Percentiles rank a stretch among this genome's conserved stretches.
Conservation (phyloP, 129 eudicot species). For the Lactuca saligna region DNA sequence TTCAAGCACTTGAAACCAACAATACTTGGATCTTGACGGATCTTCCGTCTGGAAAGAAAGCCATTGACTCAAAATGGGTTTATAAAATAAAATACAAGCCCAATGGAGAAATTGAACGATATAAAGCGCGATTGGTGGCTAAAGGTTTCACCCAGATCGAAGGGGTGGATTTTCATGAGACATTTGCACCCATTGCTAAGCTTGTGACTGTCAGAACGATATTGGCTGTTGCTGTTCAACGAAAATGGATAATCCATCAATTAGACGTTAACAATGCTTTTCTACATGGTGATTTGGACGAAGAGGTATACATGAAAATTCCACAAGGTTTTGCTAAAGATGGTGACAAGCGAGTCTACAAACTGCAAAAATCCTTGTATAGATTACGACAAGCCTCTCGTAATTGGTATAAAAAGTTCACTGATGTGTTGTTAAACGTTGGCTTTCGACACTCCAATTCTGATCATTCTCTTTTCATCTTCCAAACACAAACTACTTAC, state of each 20-base stretch:
- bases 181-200: constrained; percentile 2
- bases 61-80: background rate
- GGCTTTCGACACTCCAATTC: constrained; percentile 3
- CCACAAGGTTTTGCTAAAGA: background rate
- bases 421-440: background rate
- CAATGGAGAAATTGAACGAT: background rate
- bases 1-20: constrained; percentile 13
- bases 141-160: background rate
- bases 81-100: constrained; percentile 7
- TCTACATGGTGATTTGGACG: background rate
- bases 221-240: background rate
- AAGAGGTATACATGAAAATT: background rate
- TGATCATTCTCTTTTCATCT: background rate
- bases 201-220: background rate
- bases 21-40: background rate
- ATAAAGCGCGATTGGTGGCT: background rate
- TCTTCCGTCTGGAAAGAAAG: background rate
- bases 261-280: background rate
- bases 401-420: background rate
- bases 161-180: background rate
- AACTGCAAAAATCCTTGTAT: background rate
- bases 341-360: background rate
- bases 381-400: constrained; percentile 4
- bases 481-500: background rate
- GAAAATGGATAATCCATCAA: background rate